phyloP scores from a whole-genome alignment of 2,329 filamentous ascomycete genomes.

The Ramularia collo-cygni region DNA sequence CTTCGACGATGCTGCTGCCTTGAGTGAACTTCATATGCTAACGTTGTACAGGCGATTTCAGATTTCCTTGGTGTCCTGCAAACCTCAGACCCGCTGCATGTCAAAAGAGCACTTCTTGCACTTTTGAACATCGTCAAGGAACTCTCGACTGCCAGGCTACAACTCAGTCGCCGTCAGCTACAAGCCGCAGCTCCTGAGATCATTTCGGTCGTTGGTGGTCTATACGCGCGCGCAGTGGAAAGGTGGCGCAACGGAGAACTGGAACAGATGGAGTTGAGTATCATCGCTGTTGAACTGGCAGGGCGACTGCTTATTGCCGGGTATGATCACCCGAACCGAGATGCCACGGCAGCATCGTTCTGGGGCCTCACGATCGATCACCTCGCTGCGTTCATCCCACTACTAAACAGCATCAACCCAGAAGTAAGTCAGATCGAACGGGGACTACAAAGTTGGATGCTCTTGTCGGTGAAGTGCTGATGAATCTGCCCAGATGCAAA shows the following conservation, averaged over 20 bases:
- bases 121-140: conserved; percentile 87
- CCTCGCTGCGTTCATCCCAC: conserved; percentile 64
- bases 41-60: conserved; percentile 44
- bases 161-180: conserved; percentile 66
- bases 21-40: too few species aligned
- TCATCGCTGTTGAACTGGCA: conserved; percentile 71
- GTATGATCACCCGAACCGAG: conserved; percentile 77
- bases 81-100: conserved; percentile 41
- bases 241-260: conserved; percentile 47
- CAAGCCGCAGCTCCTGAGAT: conserved; percentile 76
- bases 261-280: conserved; percentile 66
- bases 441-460: too few species aligned
- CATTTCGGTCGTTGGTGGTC: conserved; percentile 67
- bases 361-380: conserved; percentile 75
- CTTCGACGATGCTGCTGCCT: too few species aligned
- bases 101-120: conserved; percentile 67
- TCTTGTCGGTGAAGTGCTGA: too few species aligned
- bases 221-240: conserved; percentile 67
- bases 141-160: conserved; percentile 69
- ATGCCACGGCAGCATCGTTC: conserved; percentile 66
- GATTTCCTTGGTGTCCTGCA: conserved; percentile 58
- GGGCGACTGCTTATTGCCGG: conserved; percentile 72
- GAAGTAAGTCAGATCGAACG: too few species aligned
- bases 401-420: conserved; percentile 34
- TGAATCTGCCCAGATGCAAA: too few species aligned